phyloP scores from a whole-genome alignment of 305 asterid species.

The Andrographis paniculata region DNA sequence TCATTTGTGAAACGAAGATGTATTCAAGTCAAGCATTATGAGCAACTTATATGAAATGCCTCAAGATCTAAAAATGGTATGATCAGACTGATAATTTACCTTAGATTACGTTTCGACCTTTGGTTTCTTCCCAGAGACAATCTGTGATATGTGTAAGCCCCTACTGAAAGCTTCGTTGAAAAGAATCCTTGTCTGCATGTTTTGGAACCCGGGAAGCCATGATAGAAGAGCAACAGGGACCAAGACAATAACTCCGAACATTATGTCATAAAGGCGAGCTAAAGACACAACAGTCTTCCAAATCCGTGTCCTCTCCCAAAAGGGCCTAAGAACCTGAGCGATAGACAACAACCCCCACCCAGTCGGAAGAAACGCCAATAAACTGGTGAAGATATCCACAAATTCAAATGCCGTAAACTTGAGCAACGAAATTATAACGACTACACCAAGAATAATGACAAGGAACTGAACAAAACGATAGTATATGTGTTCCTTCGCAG shows the following conservation, averaged over 20 bases:
- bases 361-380: slow-evolving; percentile 77
- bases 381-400: slow-evolving; percentile 61
- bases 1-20: too few species aligned
- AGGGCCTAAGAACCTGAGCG: slow-evolving; percentile 70
- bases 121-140: not conserved
- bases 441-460: slow-evolving; percentile 37
- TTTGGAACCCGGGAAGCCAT: slow-evolving; percentile 92
- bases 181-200: slow-evolving; percentile 89
- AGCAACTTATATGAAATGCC: too few species aligned
- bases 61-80: too few species aligned
- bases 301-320: slow-evolving; percentile 40
- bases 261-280: slow-evolving; percentile 69
- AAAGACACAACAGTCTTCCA: slow-evolving; percentile 66
- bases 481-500: slow-evolving; percentile 47
- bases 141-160: slow-evolving; percentile 31
- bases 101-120: not conserved
- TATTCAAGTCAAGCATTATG: too few species aligned
- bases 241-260: slow-evolving; percentile 83
- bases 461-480: slow-evolving; percentile 46
- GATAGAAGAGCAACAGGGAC: slow-evolving; percentile 66
- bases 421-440: slow-evolving; percentile 46
- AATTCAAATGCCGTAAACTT: slow-evolving; percentile 56
- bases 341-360: slow-evolving; percentile 82
- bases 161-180: slow-evolving; percentile 87
- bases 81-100: not conserved